These are phyloP conservation scores for Rubia yunnanensis DNA, from an alignment of 257 asterid genomes.

Conservation along the genomic window DNA sequence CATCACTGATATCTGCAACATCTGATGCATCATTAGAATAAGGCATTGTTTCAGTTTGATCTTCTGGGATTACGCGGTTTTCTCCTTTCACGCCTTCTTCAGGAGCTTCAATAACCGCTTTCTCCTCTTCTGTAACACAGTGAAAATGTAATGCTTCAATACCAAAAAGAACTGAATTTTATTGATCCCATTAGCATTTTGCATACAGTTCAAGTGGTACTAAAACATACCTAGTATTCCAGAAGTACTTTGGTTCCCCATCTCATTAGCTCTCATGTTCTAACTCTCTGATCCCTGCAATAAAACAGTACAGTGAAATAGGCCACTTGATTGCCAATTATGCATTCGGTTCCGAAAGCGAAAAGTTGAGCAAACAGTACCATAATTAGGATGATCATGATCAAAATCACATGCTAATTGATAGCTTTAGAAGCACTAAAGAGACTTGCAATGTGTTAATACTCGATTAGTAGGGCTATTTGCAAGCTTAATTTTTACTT, in stretches of 20 bases:
- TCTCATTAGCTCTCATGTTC: constrained; percentile 34
- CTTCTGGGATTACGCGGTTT: constrained; percentile 21
- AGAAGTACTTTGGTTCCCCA: constrained; percentile 75
- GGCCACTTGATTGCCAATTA: constrained; percentile 17
- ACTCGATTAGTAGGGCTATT: constrained; percentile 41
- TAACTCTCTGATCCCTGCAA: constrained; percentile 25
- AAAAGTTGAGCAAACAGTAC: constrained; percentile 19
- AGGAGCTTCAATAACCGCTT: constrained; percentile 9
- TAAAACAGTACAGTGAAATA: constrained; percentile 15
- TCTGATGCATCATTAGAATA: constrained; percentile 10
- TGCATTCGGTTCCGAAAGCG: constrained; percentile 10
- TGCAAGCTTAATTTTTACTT: constrained; percentile 30
- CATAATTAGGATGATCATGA: constrained; percentile 24
- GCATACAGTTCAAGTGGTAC: not conserved
- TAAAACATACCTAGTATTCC: constrained; percentile 45
- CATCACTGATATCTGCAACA: constrained; percentile 9
- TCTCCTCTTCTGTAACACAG: constrained; percentile 25
- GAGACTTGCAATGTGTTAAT: constrained; percentile 39
- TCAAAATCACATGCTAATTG: constrained; percentile 30
- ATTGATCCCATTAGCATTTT: not conserved
- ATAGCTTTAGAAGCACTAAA: constrained; percentile 21
- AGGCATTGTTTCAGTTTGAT: constrained; percentile 11
- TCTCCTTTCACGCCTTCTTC: constrained; percentile 23
- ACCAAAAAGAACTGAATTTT: not conserved
- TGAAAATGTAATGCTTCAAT: not conserved